Base-by-base conservation (phyloP, 352 stramenopile species). In the Hyaloperonospora arabidopsidis region DNA sequence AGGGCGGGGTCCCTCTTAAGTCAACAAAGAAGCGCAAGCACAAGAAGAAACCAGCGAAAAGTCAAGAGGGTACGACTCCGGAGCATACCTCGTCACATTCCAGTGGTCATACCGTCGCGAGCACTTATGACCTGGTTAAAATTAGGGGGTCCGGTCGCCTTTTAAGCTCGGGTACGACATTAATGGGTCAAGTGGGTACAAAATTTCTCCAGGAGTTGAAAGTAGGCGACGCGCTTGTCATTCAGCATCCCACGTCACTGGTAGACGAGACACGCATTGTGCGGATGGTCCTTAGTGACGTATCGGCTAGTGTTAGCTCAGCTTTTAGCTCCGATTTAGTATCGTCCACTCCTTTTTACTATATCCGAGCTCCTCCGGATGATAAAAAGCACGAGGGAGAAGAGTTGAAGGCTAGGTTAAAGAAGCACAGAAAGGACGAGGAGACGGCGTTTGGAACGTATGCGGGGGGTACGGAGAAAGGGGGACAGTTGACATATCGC, bases 311-410 rank as follows among this genome's bases (percentile, higher is more conserved):
- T 21, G 61, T 96, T 54, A 95, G 82, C 56, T 93, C 80, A 4
- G 66, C 80, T 32, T 96, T 96, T 52, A 94, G 81, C 60, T 87
- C 84, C 18, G 87, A 96, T 52, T 60, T 96, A 18, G 82, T 95
- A 46, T 93, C 83, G 8, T 93, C 84, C 11, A 95, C 84, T 13
- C 64, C 82, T 8, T 96, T 96, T 57, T 73, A 87, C 54, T 96
- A 79, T 59, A 94, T 96, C 43, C 87, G 88, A 44, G 86, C 86
- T 1, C 87, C 87, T 3, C 69, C 74, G 0, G 76, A 92, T 18
- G 71, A 86, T 18, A 63, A 81, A 15, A 60, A 68, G 17, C 52
- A 74, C 25, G 43, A 72, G 21, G 55, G 76, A 25, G 23, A 72
- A 18, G 66, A 85, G 49, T 19, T 73, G 45, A 54, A 61, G 0